Evolutionary conservation across 2,329 filamentous ascomycete species (phyloP).

Genomic region (Pestalotiopsis sp.): DNA sequence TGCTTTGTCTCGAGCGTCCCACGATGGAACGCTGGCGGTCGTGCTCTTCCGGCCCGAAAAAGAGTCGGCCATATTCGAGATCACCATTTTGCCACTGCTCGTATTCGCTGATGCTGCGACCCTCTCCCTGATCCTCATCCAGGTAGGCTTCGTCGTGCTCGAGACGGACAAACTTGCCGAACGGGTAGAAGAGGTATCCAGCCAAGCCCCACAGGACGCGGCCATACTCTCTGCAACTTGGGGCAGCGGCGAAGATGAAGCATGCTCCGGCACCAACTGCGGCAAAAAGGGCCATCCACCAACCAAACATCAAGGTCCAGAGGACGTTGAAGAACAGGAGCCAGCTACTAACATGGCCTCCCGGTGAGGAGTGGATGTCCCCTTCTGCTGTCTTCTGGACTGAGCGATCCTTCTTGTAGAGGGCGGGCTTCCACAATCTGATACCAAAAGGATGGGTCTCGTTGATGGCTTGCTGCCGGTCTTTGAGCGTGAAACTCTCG

Average conservation of each 20-base stretch:
- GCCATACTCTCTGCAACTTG: conserved; percentile 85
- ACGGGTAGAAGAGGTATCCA: conserved; percentile 90
- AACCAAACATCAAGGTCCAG: conserved; percentile 92
- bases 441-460: conserved; percentile 99
- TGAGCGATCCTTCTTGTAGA: conserved; percentile 97
- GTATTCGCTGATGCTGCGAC: conserved; percentile 96
- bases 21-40: conserved; percentile 73
- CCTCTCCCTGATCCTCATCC: conserved; percentile 93
- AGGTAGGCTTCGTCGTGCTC: conserved; percentile 93
- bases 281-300: conserved; percentile 87
- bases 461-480: conserved; percentile 97
- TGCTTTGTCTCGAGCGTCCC: conserved; percentile 82
- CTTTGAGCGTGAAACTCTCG: conserved; percentile 96
- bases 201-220: conserved; percentile 82
- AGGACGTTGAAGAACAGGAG: conserved; percentile 85
- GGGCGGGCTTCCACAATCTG: conserved; percentile 95
- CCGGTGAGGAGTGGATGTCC: conserved; percentile 94
- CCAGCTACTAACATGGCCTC: conserved; percentile 82
- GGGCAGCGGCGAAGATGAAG: conserved; percentile 75
- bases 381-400: conserved; percentile 96
- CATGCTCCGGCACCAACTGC: conserved; percentile 76
- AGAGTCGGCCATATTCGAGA: conserved; percentile 90
- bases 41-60: conserved; percentile 77
- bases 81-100: conserved; percentile 99
- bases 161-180: conserved; percentile 92